Percentiles rank a stretch among this genome's conserved stretches.
Conservation (phyloP, 257 asterid species). For the Nicotiana undulata region DNA sequence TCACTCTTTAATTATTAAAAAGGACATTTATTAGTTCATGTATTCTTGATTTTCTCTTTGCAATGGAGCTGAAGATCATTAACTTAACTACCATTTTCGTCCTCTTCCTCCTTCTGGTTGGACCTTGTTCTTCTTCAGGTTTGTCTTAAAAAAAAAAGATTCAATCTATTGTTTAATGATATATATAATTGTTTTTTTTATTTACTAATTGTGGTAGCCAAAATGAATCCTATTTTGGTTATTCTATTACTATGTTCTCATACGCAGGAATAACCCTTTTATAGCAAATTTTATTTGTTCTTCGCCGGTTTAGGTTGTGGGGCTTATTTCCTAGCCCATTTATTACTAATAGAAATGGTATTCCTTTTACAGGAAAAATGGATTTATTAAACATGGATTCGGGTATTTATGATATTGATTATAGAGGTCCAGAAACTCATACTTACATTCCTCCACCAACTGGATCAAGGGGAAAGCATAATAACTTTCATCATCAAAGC, state of each 20-base stretch:
- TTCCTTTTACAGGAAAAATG: constrained; percentile 23
- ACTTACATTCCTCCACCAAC: constrained; percentile 35
- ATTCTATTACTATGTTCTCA: too few relatives aligned
- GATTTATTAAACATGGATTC: constrained; percentile 25
- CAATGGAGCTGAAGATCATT: constrained; percentile 25
- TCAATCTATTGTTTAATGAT: background rate
- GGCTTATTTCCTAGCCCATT: too few relatives aligned
- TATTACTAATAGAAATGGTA: background rate
- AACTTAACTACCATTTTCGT: constrained; percentile 8
- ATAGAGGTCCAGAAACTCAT: constrained; percentile 55
- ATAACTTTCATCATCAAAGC: constrained; percentile 17
- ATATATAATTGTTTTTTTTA: background rate
- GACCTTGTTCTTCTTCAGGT: constrained; percentile 31
- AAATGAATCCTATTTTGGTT: too few relatives aligned
- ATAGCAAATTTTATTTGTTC: too few relatives aligned
- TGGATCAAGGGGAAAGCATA: constrained; percentile 28
- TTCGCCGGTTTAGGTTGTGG: too few relatives aligned
- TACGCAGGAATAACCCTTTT: too few relatives aligned
- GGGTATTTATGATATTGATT: constrained; percentile 38
- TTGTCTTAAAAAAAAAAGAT: background rate
- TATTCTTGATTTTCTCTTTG: background rate
- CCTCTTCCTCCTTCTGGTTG: constrained; percentile 8
- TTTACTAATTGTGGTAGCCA: background rate
- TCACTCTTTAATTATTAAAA: background rate
- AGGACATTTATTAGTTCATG: background rate